These are phyloP conservation scores for Candida gigantensis DNA, from an alignment of 1,139 yeast species.

Conservation along the genomic window DNA sequence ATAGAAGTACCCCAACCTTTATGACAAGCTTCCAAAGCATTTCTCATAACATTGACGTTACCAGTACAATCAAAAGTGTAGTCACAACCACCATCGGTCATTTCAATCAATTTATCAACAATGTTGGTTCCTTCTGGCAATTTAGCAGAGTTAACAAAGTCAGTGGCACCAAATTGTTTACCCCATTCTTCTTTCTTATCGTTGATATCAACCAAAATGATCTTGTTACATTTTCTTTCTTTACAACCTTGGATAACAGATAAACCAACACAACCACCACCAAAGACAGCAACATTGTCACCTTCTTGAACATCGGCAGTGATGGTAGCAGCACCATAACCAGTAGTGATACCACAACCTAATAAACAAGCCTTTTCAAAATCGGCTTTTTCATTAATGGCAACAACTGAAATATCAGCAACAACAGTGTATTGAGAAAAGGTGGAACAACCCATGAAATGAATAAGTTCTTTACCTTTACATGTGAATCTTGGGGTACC, in stretches of 20 bases:
- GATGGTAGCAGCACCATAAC: conserved; percentile 95
- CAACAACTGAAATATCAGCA: conserved; percentile 96
- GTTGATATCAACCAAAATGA: conserved; percentile 87
- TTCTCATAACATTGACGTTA: conserved; percentile 90
- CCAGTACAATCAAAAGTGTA: conserved; percentile 98
- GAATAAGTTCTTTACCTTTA: conserved; percentile 80
- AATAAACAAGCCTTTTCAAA: conserved; percentile 86
- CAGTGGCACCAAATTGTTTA: conserved; percentile 89
- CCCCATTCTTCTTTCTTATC: conserved; percentile 86
- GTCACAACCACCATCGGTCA: conserved; percentile 97
- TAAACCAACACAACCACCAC: conserved; percentile 96
- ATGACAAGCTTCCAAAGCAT: conserved; percentile 95
- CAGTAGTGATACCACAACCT: conserved; percentile 98
- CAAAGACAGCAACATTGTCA: conserved; percentile 93
- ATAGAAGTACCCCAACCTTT: conserved; percentile 98
- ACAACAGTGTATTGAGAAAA: conserved; percentile 97
- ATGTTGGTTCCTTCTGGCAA: conserved; percentile 73
- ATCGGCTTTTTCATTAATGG: conserved; percentile 81
- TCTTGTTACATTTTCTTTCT: conserved; percentile 75
- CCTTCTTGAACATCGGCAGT: conserved; percentile 92
- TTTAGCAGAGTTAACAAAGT: conserved; percentile 81
- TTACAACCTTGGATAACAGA: conserved; percentile 95
- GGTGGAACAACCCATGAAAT: conserved; percentile 97
- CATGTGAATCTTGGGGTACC: conserved; percentile 87
- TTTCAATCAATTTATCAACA: conserved; percentile 80